Evolutionary conservation across 2,329 filamentous ascomycete species (phyloP).

Genomic region (Beauveria varroae): DNA sequence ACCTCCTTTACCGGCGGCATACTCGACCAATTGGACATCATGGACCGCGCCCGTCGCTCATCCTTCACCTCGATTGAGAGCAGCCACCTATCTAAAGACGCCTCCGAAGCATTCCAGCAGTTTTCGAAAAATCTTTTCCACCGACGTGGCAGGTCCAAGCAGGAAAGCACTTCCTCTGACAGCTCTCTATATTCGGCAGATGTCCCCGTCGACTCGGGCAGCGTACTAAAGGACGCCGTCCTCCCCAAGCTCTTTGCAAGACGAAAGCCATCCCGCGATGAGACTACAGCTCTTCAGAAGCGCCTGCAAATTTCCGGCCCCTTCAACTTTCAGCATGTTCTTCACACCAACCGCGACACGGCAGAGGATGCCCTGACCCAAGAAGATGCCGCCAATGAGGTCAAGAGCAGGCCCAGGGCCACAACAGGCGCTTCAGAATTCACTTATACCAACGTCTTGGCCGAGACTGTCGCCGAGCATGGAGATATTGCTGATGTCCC

Average conservation of each 20-base stretch:
- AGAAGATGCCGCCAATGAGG: neutral
- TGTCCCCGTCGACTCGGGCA: conserved; percentile 25
- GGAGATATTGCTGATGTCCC: neutral
- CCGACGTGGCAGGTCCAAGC: conserved; percentile 41
- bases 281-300: conserved; percentile 22
- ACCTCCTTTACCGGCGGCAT: conserved; percentile 33
- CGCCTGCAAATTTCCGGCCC: conserved; percentile 52
- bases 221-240: conserved; percentile 34
- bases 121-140: conserved; percentile 54
- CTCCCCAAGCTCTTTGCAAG: conserved; percentile 45
- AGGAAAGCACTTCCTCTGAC: conserved; percentile 41
- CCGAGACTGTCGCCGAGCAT: conserved; percentile 3
- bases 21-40: conserved; percentile 40
- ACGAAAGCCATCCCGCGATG: conserved; percentile 34
- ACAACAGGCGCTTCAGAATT: conserved; percentile 2
- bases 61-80: conserved; percentile 49
- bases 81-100: conserved; percentile 44
- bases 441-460: conserved; percentile 6
- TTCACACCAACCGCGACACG: conserved; percentile 47
- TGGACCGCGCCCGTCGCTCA: conserved; percentile 45
- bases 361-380: conserved; percentile 23
- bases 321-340: conserved; percentile 61
- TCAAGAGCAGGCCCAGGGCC: conserved; percentile 1
- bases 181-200: conserved; percentile 44
- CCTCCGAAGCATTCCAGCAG: conserved; percentile 51